Conservation (phyloP, 768 basidiomycete species). For the Lactarius tabidus region DNA sequence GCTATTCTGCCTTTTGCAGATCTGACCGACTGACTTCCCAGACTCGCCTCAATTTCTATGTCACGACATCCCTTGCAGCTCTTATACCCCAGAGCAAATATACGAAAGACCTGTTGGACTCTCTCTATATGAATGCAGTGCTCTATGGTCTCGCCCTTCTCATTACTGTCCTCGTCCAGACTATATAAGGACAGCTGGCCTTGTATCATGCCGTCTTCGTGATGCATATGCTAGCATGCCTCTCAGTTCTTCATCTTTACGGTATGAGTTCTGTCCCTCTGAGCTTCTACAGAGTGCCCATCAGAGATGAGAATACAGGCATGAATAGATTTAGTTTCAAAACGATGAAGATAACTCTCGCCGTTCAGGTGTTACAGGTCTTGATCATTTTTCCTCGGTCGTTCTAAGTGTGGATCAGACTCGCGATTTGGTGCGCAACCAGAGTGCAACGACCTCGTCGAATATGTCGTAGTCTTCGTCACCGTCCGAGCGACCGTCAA, state of each 20-base stretch:
- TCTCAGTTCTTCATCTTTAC: background rate
- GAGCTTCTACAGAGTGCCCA: background rate
- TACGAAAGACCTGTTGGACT: background rate
- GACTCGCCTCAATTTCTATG: background rate
- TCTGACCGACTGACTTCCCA: background rate
- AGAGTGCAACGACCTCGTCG: background rate
- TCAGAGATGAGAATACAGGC: background rate
- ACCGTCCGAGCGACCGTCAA: background rate
- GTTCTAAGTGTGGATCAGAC: background rate
- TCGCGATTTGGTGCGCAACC: background rate
- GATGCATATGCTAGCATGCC: background rate
- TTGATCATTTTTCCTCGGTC: background rate
- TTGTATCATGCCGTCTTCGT: slow-evolving; percentile 2
- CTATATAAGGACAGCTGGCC: background rate
- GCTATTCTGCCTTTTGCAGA: background rate
- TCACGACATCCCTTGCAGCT: background rate
- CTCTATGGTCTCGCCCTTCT: background rate
- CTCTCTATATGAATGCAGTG: background rate
- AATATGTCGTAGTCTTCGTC: background rate
- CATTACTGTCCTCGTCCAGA: background rate
- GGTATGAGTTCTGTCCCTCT: background rate
- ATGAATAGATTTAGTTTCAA: background rate
- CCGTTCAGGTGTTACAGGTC: background rate
- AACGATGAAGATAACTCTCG: background rate
- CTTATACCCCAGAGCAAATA: background rate